Conservation (phyloP, 495 filamentous ascomycete species). For the Ramalina peruviana region DNA sequence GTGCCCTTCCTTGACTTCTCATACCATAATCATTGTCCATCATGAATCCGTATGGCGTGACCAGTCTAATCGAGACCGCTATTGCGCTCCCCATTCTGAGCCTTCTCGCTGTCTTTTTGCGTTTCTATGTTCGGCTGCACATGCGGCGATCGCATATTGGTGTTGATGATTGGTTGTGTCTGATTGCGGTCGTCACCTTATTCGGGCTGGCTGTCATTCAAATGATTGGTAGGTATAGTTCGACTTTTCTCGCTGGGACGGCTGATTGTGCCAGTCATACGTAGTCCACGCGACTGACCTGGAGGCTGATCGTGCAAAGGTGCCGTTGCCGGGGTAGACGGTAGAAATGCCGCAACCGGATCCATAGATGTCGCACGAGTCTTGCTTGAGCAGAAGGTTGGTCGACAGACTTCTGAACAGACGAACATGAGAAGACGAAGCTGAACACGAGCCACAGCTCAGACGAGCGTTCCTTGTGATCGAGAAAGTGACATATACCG, state of each 20-base stretch:
- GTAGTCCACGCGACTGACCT: too few relatives aligned
- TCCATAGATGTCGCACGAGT: too few relatives aligned
- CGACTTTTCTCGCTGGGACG: neutral
- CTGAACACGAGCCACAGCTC: neutral
- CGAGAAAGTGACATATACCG: slow-evolving; percentile 2
- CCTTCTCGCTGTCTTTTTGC: slow-evolving; percentile 2
- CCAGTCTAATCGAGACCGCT: slow-evolving; percentile 1
- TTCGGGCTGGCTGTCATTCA: neutral
- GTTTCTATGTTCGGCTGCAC: slow-evolving; percentile 5
- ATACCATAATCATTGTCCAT: too few relatives aligned
- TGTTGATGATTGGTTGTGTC: slow-evolving; percentile 8
- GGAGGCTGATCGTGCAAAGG: too few relatives aligned
- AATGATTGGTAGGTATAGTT: neutral
- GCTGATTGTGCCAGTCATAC: too few relatives aligned
- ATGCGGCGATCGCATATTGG: slow-evolving; percentile 1
- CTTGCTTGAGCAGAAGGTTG: too few relatives aligned
- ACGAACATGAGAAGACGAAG: too few relatives aligned
- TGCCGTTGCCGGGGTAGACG: too few relatives aligned
- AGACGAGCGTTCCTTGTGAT: neutral
- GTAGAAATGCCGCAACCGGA: too few relatives aligned
- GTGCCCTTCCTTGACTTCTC: too few relatives aligned
- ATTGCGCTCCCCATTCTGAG: slow-evolving; percentile 5
- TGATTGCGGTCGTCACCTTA: slow-evolving; percentile 1
- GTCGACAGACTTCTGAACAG: too few relatives aligned
- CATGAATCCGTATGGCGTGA: neutral